Evolutionary conservation across 1,139 yeast species (phyloP), one percentile per base, ranked within the genome.

Genomic region (Candida neerlandica): DNA sequence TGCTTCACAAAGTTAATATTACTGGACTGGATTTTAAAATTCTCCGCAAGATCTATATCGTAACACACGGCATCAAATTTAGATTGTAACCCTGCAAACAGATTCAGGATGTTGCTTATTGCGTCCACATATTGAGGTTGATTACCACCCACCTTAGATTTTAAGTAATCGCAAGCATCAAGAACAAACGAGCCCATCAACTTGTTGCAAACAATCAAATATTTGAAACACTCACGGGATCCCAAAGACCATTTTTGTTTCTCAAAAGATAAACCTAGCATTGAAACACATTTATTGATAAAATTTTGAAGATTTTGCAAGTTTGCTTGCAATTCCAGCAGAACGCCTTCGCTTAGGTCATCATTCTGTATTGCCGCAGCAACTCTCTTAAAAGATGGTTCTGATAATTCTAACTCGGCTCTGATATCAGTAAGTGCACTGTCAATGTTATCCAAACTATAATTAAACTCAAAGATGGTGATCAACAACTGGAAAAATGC

Each of bases 381-480:
- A 3, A 44, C 18, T 27, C 29, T 30, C 4, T 39, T 35, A 18
- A 46, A 41, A 16, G 18, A 2, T 7, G 33, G 26, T 11, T 12
- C 18, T 11, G 15, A 18, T 5, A n/a, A 23, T 11, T 29, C 26
- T 10, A 45, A n/a, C 12, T 32, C 21, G 5, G 7, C n/a, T 14
- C 4, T 15, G 3, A 45, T 14, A 4, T 21, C 35, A 2, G 27
- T 1, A n/a, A 35, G 1, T 32, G 16, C 10, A 15, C 26, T n/a
- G 5, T 21, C 19, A n/a, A 29, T 12, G 9, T 16, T 9, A 10
- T 49, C 45, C 7, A 30, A 15, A 7, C 19, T 21, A 44, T 38
- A 48, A 23, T 44, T 48, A 27, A 10, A 41, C 16, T 44, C 47
- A 2, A 44, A n/a, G 5, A 44, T 30, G 26, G 29, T 43, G 10